Base-by-base conservation (phyloP, 192 early-diverging fungal species). In the Backusella mclennaniae region DNA sequence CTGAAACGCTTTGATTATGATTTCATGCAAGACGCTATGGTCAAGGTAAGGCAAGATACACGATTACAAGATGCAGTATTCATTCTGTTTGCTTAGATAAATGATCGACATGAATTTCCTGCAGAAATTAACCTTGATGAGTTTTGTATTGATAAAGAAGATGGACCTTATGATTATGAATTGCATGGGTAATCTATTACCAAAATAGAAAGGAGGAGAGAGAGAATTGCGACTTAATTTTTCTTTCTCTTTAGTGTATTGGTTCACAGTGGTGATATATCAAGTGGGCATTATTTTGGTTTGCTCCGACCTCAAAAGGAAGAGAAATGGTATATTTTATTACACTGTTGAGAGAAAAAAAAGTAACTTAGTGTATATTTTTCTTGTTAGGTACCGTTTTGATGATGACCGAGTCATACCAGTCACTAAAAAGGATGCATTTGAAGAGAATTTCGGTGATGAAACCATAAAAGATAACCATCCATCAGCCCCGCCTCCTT, bases 1-100 rank as follows among this genome's bases (percentile, higher is more conserved):
- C 83, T 99, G 76, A 98, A 98, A 83, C 89, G 97, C 15, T 99
- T 98, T 77, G 98, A 99, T 83, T 99, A 98, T 84, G 98, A 99
- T 82, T 91, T 97, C 75, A 88, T 92, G 84, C 85, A 89, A 26
- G 96, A 97, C 78, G 85, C 85, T 2, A 95, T 95, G 91, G 93
- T 98, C 80, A 99, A 99, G 83, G 91, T 92, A 82, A 31, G 26
- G 4, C 9, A 11, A 6, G 66, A 72, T 29, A 12, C 12, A n/a
- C 6, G 7, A 68, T 68, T 39, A 7, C 38, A 39, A 33, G 15
- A 29, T 29, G n/a, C 36, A 15, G 35, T 33, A 67, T 67, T 67
- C 66, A 15, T 19, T 33, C 23, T 35, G 35, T 21, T 41, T 38
- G 17, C 35, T 35, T 73, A 90, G 88, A 97, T 96, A 82, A 98